These are phyloP conservation scores for Andrographis paniculata DNA, from an alignment of 305 asterid species.

Conservation along the genomic window DNA sequence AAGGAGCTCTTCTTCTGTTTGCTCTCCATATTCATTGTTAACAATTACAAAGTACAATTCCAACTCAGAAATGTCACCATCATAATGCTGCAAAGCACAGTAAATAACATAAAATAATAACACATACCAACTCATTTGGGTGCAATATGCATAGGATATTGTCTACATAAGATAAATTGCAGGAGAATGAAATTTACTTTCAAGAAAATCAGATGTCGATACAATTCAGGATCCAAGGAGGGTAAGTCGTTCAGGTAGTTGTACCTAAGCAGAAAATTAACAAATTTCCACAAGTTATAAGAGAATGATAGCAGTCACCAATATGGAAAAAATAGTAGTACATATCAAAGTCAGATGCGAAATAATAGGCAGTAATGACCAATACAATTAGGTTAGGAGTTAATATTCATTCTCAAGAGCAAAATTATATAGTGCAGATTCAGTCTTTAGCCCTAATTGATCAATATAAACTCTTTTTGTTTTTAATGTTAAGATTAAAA, in stretches of 20 bases:
- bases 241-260: constrained; percentile 95
- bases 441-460: background rate
- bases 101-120: constrained; percentile 5
- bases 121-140: background rate
- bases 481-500: too few relatives aligned
- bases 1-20: constrained; percentile 87
- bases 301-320: constrained; percentile 11
- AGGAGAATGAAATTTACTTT: constrained; percentile 48
- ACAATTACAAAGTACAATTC: constrained; percentile 86
- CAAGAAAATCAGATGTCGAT: constrained; percentile 83
- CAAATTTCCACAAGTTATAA: constrained; percentile 15
- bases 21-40: constrained; percentile 95
- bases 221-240: constrained; percentile 93
- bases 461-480: too few relatives aligned
- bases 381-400: background rate
- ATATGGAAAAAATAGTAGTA: constrained; percentile 3
- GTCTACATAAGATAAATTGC: constrained; percentile 6
- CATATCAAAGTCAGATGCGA: background rate
- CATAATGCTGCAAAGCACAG: constrained; percentile 60
- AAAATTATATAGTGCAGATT: background rate
- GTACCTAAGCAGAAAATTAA: constrained; percentile 46
- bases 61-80: constrained; percentile 65
- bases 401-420: constrained; percentile 12
- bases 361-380: too few relatives aligned
- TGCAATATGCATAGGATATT: too few relatives aligned